Percentiles rank a stretch among this genome's conserved stretches.
Conservation (phyloP, 2,329 filamentous ascomycete species). For the Penicillium olsonii region DNA sequence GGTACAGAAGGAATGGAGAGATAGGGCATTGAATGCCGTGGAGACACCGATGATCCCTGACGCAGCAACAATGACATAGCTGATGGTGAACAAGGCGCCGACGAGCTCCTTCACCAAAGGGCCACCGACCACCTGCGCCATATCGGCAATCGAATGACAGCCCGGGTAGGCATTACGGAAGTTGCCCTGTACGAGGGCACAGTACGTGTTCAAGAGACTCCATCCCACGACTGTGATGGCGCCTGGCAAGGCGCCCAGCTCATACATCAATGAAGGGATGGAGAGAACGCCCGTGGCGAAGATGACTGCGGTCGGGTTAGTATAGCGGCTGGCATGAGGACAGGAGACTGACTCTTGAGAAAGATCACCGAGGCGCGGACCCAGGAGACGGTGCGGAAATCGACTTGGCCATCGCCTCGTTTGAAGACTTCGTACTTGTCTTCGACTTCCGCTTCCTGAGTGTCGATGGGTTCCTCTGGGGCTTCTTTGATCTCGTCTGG, state of each 20-base stretch:
- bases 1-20: constrained; percentile 59
- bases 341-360: constrained; percentile 44
- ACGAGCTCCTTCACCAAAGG: constrained; percentile 54
- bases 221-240: constrained; percentile 51
- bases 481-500: constrained; percentile 18
- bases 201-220: constrained; percentile 52
- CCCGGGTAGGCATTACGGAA: constrained; percentile 54
- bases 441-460: constrained; percentile 16
- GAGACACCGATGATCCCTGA: constrained; percentile 62
- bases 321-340: background rate
- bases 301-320: constrained; percentile 21
- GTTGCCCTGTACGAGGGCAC: constrained; percentile 52
- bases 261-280: constrained; percentile 52
- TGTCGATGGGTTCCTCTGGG: constrained; percentile 6
- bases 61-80: constrained; percentile 58
- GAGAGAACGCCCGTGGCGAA: constrained; percentile 50
- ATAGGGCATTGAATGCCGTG: constrained; percentile 61
- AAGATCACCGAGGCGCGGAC: constrained; percentile 55
- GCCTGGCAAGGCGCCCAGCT: constrained; percentile 51
- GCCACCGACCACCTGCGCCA: constrained; percentile 60
- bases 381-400: constrained; percentile 59
- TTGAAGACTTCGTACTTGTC: constrained; percentile 52
- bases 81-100: constrained; percentile 59
- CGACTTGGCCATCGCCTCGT: constrained; percentile 48
- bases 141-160: constrained; percentile 59